Evolutionary conservation across 1,284 basidiomycete genomes (phyloP).

Genomic region (Naganishia sp.): DNA sequence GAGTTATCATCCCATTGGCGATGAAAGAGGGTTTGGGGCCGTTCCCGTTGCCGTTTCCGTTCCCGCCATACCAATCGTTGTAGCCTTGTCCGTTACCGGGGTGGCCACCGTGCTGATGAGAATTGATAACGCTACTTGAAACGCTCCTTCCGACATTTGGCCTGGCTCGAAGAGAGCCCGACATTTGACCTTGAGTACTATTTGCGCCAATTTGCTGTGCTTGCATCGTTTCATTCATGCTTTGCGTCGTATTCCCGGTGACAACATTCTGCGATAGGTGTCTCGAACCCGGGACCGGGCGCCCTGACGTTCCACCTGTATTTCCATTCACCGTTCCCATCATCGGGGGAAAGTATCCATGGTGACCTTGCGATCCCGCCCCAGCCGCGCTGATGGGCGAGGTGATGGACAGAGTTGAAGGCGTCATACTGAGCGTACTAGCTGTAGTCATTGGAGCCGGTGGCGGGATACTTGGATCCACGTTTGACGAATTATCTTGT

Average conservation of each 20-base stretch:
- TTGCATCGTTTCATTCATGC: not conserved
- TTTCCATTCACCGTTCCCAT: not conserved
- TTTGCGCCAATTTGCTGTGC: not conserved
- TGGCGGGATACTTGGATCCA: not conserved
- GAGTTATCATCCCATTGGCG: constrained; percentile 29
- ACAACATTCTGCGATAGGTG: constrained; percentile 13
- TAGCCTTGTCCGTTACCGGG: constrained; percentile 5
- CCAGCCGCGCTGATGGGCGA: constrained; percentile 2
- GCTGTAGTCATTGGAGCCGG: not conserved
- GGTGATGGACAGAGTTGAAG: constrained; percentile 11
- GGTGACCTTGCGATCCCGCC: constrained; percentile 1
- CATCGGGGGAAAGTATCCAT: constrained; percentile 26
- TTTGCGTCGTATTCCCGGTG: too few relatives aligned
- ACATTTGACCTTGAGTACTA: not conserved
- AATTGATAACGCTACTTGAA: constrained; percentile 33
- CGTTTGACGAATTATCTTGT: not conserved
- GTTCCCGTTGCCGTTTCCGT: constrained; percentile 17
- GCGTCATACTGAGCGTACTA: constrained; percentile 13
- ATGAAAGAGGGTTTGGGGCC: constrained; percentile 18
- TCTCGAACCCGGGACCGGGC: constrained; percentile 1
- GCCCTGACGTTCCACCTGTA: not conserved
- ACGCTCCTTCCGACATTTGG: constrained; percentile 37
- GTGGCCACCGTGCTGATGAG: not conserved
- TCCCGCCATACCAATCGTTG: constrained; percentile 14
- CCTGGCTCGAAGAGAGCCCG: constrained; percentile 11